phyloP scores from a whole-genome alignment of 208 protist genomes.

The Wallacemonas sp. region DNA sequence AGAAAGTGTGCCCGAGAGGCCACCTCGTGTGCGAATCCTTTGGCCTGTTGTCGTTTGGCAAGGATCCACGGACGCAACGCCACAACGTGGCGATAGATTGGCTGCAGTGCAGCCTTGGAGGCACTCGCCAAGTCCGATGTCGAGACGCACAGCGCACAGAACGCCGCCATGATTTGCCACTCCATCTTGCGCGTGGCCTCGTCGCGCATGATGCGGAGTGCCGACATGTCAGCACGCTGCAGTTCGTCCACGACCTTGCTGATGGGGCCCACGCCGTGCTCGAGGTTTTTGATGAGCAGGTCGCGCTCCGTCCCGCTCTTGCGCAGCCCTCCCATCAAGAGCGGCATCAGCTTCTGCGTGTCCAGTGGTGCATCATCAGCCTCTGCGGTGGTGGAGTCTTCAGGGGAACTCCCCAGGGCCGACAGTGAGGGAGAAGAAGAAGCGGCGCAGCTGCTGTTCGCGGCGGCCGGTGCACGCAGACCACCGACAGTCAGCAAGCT shows the following conservation, averaged over 20 bases:
- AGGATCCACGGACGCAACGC: slow-evolving; percentile 77
- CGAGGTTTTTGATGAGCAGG: slow-evolving; percentile 81
- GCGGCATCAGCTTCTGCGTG: slow-evolving; percentile 5
- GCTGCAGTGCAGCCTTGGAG: slow-evolving; percentile 43
- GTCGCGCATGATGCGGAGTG: slow-evolving; percentile 75
- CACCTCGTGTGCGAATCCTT: slow-evolving; percentile 50
- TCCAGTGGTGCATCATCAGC: neutral
- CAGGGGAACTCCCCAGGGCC: too few species aligned
- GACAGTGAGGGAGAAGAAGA: neutral
- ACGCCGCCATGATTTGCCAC: slow-evolving; percentile 80
- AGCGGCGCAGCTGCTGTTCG: neutral
- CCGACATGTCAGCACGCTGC: slow-evolving; percentile 61
- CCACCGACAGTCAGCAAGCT: slow-evolving; percentile 11
- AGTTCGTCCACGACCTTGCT: slow-evolving; percentile 71
- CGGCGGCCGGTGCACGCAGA: neutral
- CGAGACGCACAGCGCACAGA: slow-evolving; percentile 71
- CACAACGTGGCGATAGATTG: slow-evolving; percentile 66
- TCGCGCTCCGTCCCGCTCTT: slow-evolving; percentile 68
- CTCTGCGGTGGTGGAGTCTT: neutral
- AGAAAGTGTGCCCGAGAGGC: slow-evolving; percentile 73
- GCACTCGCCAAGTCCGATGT: slow-evolving; percentile 49
- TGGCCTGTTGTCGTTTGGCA: slow-evolving; percentile 75
- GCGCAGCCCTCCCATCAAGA: slow-evolving; percentile 68
- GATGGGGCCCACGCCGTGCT: slow-evolving; percentile 74
- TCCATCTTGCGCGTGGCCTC: slow-evolving; percentile 68